phyloP scores from a whole-genome alignment of 192 early-diverging fungal genomes.

The Backusella morwellensis region DNA sequence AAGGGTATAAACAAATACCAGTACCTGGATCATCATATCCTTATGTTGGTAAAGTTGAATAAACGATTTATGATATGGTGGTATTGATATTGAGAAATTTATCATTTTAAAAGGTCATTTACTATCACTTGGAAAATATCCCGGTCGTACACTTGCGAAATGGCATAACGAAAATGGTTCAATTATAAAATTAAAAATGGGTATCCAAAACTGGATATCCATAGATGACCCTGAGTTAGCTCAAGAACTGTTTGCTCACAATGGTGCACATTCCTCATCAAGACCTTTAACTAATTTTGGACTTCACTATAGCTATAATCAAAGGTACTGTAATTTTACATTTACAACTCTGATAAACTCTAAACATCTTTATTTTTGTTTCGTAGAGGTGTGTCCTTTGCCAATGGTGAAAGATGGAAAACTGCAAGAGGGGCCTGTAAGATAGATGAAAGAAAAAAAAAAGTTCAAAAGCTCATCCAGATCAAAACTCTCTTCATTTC shows the following conservation, averaged over 20 bases:
- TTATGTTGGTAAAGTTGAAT: neutral
- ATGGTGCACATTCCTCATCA: neutral
- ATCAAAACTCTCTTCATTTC: neutral
- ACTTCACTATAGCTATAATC: neutral
- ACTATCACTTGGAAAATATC: neutral
- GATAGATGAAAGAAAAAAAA: neutral
- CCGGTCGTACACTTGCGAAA: neutral
- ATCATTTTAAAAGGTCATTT: neutral
- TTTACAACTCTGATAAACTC: neutral
- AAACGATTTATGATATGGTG: no score
- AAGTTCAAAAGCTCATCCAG: neutral
- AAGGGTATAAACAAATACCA: neutral
- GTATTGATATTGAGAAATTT: neutral
- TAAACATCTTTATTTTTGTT: neutral
- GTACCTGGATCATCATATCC: neutral
- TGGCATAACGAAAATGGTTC: conserved; percentile 2
- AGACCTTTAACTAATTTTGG: neutral
- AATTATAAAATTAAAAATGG: conserved; percentile 7
- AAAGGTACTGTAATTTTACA: neutral
- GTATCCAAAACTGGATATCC: conserved; percentile 9
- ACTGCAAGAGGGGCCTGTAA: neutral
- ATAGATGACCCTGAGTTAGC: neutral
- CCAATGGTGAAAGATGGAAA: neutral
- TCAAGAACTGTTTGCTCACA: neutral
- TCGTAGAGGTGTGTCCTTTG: neutral